Base-by-base conservation (phyloP, 371 early-diverging fungal species). In the Dichotomocladium elegans region DNA sequence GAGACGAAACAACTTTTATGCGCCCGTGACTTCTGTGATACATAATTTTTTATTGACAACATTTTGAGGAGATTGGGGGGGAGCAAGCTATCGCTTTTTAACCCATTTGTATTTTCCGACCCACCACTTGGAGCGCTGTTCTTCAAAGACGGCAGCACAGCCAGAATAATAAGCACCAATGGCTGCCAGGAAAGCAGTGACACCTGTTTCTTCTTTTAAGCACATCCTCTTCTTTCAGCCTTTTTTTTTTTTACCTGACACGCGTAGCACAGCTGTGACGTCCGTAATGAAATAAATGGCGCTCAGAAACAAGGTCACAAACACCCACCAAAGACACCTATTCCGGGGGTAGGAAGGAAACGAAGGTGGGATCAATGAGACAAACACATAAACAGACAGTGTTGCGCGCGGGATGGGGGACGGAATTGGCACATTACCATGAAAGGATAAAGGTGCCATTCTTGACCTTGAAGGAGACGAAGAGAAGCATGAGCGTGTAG, bases 111-210 rank as follows among this genome's bases (percentile, higher is more conserved):
- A 55, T 25, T 57, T 55, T 68, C 77, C 19, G 57, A 81, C 46
- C 91, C 92, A 22, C 92, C 93, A 72, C 57, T 94, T 28, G 61
- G 91, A 25, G 58, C 92, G 28, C 91, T 59, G 56, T 22, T 64
- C 65, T 40, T 60, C 65, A 15, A 64, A 24, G 22, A 76, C 37
- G n/a, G 68, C 77, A 2, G 77, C 68, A 55, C 67, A 46, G 24
- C 73, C 77, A 19, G 61, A 58, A 51, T 76, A 76, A 54, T 65
- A 76, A 3, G 73, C 72, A 34, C 67, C 66, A 3, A 61, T 29
- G 3, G 72, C 63, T 0, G 77, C 70, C 12, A 76, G 24, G 28
- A 64, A 10, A 22, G 72, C 77, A 27, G 57, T 60, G n/a, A 58
- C 68, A 43, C 77, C 77, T 53, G 25, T 35, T n/a, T n/a, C n/a